Evolutionary conservation across 495 filamentous ascomycete species (phyloP).

Genomic region (Usnea hakonensis): DNA sequence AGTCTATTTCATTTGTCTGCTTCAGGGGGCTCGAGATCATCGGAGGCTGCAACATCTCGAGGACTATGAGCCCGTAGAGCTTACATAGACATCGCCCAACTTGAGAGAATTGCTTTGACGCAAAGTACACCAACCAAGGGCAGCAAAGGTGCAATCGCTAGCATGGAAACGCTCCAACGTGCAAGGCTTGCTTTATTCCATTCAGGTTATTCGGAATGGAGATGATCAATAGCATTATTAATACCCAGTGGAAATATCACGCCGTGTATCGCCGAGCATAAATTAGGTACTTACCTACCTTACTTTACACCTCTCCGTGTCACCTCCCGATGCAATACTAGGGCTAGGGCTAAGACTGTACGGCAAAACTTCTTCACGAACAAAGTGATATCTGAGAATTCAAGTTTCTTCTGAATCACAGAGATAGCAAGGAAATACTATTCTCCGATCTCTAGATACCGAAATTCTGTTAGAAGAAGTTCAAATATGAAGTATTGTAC

Average conservation of each 20-base stretch:
- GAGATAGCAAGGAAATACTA: too few relatives aligned
- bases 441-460: too few relatives aligned
- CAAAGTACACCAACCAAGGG: background rate
- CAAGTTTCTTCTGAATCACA: too few relatives aligned
- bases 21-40: slow-evolving; percentile 93
- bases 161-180: background rate
- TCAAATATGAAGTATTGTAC: too few relatives aligned
- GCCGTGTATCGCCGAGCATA: background rate
- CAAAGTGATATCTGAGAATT: too few relatives aligned
- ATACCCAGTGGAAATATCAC: too few relatives aligned
- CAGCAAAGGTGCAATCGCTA: background rate
- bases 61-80: background rate
- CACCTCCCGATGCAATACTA: too few relatives aligned
- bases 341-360: too few relatives aligned
- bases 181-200: background rate
- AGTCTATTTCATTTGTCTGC: slow-evolving; percentile 99
- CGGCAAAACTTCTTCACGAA: too few relatives aligned
- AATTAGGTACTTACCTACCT: too few relatives aligned
- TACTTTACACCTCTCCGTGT: too few relatives aligned
- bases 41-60: slow-evolving; percentile 66
- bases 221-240: background rate
- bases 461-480: too few relatives aligned
- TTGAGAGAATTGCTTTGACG: background rate
- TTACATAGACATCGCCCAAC: background rate
- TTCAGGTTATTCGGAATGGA: background rate